Base-by-base conservation (phyloP, 768 basidiomycete genomes). In the Psilocybe sp. region DNA sequence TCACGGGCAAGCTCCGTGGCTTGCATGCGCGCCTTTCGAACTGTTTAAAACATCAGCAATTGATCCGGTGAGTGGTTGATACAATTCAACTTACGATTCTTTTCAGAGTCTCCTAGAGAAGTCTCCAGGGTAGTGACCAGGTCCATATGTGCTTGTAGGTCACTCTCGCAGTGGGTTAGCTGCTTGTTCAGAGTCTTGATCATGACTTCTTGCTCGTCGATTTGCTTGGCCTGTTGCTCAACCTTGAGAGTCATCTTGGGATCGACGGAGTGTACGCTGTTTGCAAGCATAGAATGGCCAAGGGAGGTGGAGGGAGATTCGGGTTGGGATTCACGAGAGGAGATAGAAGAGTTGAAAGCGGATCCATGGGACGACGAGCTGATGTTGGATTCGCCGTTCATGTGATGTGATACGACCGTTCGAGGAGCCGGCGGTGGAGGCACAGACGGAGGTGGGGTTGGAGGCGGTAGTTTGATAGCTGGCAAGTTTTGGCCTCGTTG, bases 121-220 rank as follows among this genome's bases (percentile, higher is more conserved):
- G 85, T 80, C 69, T 96, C 92, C 19, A 96, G 76, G 9, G 86
- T 89, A 54, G 72, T 78, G 53, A 93, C 91, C 46, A 93, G 80
- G 64, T 96, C 91, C 80, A 93, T 92, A 61, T 95, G 92, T 20
- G 89, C 85, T 58, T 94, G 89, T 55, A 95, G 74, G 67, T 97
- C 93, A 53, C 79, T 81, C 69, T 97, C 94, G 62, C 92, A 94
- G 65, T 96, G 93, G n/a, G 83, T 84, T 42, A 97, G 66, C 67
- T 94, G 92, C 67, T 96, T 94, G 69, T 93, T 94, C 54, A 97
- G 79, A 18, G 89, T 93, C 69, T 91, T 89, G 72, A 96, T 91
- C 87, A 92, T 94, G 44, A 77, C 81, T 58, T 92, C 88, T 63
- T 92, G 88, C 72, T 95, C 92, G 11, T 83, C 88, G 34, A 93